Evolutionary conservation across 495 filamentous ascomycete species (phyloP).

Genomic region (Staphylotrichum tortipilum): DNA sequence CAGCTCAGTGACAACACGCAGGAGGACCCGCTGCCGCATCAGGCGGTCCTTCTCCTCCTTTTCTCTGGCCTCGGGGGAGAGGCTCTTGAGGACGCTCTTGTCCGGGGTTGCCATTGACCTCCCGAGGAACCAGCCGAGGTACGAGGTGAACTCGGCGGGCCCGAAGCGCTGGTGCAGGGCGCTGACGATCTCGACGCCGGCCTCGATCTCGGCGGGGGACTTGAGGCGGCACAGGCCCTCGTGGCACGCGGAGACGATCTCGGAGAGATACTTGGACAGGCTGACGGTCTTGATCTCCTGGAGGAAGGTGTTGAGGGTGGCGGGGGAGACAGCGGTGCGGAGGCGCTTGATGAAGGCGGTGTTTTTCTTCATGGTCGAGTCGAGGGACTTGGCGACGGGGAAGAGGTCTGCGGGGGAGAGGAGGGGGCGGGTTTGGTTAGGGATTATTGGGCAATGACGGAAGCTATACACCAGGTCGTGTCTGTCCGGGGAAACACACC

Average conservation of each 20-base stretch:
- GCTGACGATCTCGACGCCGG: conserved; percentile 85
- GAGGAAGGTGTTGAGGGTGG: conserved; percentile 71
- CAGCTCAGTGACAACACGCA: conserved; percentile 87
- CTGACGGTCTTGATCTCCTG: conserved; percentile 89
- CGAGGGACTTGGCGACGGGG: conserved; percentile 67
- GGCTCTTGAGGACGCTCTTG: conserved; percentile 68
- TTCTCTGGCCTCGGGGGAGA: conserved; percentile 74
- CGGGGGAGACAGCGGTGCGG: conserved; percentile 75
- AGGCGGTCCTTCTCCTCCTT: conserved; percentile 94
- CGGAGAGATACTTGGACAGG: conserved; percentile 93
- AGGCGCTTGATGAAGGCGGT: conserved; percentile 97
- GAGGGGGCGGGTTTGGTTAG: too few species aligned
- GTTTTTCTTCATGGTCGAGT: conserved; percentile 97
- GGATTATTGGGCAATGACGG: too few species aligned
- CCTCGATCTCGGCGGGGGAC: conserved; percentile 77
- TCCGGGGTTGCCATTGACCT: conserved; percentile 89
- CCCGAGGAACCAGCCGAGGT: conserved; percentile 86
- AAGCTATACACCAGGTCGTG: conserved; percentile 3
- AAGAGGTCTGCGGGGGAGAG: conserved; percentile 57
- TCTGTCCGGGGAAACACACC: conserved; percentile 49
- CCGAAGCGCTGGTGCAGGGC: conserved; percentile 95
- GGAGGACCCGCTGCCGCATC: conserved; percentile 71
- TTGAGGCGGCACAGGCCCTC: conserved; percentile 92
- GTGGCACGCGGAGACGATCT: conserved; percentile 96
- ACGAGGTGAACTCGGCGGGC: conserved; percentile 79